Evolutionary conservation across 768 basidiomycete species (phyloP).

Genomic region (Mycena epipterygia): DNA sequence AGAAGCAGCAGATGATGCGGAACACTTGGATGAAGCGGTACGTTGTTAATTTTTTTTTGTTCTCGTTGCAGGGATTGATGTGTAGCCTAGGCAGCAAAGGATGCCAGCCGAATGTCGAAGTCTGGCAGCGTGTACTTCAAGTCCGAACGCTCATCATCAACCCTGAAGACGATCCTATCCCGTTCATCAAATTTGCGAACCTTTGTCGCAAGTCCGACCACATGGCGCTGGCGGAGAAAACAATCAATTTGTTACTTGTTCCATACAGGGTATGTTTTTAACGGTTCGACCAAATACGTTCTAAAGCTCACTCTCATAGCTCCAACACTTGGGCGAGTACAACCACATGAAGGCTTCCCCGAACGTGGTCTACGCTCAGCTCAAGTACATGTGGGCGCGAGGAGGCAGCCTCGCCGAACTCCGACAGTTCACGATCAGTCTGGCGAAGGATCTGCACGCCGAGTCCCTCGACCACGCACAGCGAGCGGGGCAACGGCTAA

Average conservation of each 20-base stretch:
- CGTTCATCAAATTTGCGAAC: conserved; percentile 99
- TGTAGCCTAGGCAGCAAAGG: conserved; percentile 82
- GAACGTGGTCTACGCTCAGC: conserved; percentile 95
- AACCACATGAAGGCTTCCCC: conserved; percentile 87
- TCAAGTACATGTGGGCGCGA: conserved; percentile 97
- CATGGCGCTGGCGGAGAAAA: conserved; percentile 95
- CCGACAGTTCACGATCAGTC: conserved; percentile 81
- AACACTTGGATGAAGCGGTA: conserved; percentile 99
- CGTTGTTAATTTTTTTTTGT: neutral
- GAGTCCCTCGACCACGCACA: conserved; percentile 66
- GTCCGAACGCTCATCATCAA: conserved; percentile 93
- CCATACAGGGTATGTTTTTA: conserved; percentile 70
- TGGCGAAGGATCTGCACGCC: conserved; percentile 82
- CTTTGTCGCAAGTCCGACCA: conserved; percentile 96
- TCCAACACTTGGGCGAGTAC: conserved; percentile 64
- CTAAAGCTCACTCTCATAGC: conserved; percentile 37
- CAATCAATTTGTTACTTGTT: conserved; percentile 92
- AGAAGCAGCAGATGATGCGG: conserved; percentile 88
- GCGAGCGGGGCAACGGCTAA: conserved; percentile 68
- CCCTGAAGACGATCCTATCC: conserved; percentile 93
- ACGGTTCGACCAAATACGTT: neutral
- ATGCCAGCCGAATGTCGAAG: conserved; percentile 98
- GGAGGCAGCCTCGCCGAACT: conserved; percentile 88
- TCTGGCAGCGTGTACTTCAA: conserved; percentile 98
- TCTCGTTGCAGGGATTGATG: neutral